A percentile compares a stretch with the other conserved stretches of the same genome.
phyloP scores from a whole-genome alignment of 2,329 filamentous ascomycete genomes.

The Aspergillus flavus region DNA sequence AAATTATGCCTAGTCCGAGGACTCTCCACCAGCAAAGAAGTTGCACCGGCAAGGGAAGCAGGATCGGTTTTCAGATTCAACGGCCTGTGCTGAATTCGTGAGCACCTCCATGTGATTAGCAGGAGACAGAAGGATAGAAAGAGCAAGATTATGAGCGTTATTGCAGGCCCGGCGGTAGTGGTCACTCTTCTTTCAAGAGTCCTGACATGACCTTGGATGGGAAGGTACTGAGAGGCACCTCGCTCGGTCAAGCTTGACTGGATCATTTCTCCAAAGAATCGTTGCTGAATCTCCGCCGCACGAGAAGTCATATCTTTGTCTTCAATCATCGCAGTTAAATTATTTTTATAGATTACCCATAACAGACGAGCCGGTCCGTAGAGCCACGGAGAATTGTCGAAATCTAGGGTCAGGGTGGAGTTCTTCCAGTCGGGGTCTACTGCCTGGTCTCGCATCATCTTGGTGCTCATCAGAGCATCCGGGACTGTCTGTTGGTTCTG shows the following conservation, averaged over 20 bases:
- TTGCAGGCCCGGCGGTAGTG: neutral
- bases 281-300: neutral
- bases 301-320: neutral
- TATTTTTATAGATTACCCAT: neutral
- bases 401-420: neutral
- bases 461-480: neutral
- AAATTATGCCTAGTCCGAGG: neutral
- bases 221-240: neutral
- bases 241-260: neutral
- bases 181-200: slow-evolving; percentile 1
- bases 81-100: neutral
- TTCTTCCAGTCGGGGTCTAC: neutral
- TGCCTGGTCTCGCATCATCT: neutral
- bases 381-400: neutral
- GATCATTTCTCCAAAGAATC: slow-evolving; percentile 2
- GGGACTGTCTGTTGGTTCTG: neutral
- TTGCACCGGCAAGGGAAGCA: neutral
- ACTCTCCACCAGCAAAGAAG: neutral
- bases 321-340: neutral
- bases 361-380: neutral
- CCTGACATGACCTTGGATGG: neutral
- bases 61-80: slow-evolving; percentile 3
- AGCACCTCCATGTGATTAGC: slow-evolving; percentile 1
- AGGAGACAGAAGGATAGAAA: slow-evolving; percentile 1
- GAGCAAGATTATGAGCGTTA: neutral